These are phyloP conservation scores for Fomitiporia mediterranea DNA, from an alignment of 1,284 basidiomycete species.

Conservation along the genomic window DNA sequence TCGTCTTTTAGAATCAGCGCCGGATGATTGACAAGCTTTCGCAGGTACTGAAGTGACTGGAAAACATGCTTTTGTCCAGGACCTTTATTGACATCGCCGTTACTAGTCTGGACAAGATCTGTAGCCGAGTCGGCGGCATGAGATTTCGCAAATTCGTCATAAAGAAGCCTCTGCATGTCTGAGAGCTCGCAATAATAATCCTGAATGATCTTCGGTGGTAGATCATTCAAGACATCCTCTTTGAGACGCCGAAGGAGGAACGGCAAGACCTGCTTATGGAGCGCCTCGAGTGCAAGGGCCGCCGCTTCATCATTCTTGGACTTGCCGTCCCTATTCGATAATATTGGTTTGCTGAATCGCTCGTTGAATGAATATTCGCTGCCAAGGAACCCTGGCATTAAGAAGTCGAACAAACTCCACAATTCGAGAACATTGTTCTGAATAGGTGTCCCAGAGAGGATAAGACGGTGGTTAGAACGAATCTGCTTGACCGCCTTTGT, in stretches of 20 bases:
- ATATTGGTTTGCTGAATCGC: constrained; percentile 92
- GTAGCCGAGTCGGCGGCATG: constrained; percentile 65
- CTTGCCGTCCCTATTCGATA: constrained; percentile 94
- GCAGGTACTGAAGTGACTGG: constrained; percentile 94
- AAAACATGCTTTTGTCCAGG: constrained; percentile 81
- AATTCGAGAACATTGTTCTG: constrained; percentile 99
- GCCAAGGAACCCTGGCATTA: constrained; percentile 99
- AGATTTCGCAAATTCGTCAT: constrained; percentile 89
- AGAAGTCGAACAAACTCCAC: constrained; percentile 98
- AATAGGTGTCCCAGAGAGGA: constrained; percentile 96
- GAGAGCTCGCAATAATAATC: constrained; percentile 99
- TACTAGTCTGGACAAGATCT: constrained; percentile 46
- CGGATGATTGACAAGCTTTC: constrained; percentile 98
- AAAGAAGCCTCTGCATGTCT: constrained; percentile 87
- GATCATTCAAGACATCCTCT: constrained; percentile 93
- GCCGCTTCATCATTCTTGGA: constrained; percentile 93
- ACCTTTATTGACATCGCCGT: constrained; percentile 35
- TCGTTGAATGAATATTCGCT: constrained; percentile 96
- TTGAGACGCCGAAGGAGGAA: constrained; percentile 96
- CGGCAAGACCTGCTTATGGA: constrained; percentile 99
- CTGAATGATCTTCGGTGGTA: constrained; percentile 99
- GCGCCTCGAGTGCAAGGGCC: constrained; percentile 87
- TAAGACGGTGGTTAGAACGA: constrained; percentile 86
- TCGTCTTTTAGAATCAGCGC: constrained; percentile 78
- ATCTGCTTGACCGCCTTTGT: constrained; percentile 95